Evolutionary conservation across 352 stramenopile species (phyloP).

Genomic region (Pythium pyrilobum): DNA sequence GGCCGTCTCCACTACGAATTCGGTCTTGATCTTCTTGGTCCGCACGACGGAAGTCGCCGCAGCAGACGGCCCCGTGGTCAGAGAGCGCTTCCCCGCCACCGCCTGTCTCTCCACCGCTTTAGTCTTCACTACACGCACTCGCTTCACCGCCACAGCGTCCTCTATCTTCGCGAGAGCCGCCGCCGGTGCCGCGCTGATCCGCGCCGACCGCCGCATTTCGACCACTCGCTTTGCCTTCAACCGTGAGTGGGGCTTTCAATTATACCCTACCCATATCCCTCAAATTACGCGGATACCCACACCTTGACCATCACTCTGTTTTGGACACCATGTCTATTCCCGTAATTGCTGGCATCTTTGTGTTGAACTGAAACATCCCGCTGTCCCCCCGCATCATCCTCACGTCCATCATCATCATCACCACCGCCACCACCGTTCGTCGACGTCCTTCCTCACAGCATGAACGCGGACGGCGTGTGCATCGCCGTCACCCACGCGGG

Average conservation of each 20-base stretch:
- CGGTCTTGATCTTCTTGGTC: constrained; percentile 22
- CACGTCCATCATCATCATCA: background rate
- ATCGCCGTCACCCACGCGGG: constrained; percentile 62
- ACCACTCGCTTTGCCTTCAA: background rate
- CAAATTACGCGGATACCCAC: background rate
- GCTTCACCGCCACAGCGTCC: background rate
- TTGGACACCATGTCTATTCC: background rate
- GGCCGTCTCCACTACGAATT: background rate
- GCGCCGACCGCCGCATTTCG: constrained; percentile 13
- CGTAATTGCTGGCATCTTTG: background rate
- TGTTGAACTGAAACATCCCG: background rate
- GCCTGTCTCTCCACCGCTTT: background rate
- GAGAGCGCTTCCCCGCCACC: background rate
- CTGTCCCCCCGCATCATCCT: background rate
- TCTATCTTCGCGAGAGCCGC: background rate
- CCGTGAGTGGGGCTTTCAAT: background rate
- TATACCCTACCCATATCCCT: background rate
- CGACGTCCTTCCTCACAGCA: constrained; percentile 18
- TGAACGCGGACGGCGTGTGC: constrained; percentile 42
- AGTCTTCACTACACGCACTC: background rate
- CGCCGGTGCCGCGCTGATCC: constrained; percentile 5
- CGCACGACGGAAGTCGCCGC: background rate
- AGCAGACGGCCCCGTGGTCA: background rate
- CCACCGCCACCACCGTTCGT: too few species aligned
- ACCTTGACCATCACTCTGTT: background rate